A percentile compares a stretch with the other conserved stretches of the same genome.
Evolutionary conservation across 78 protist genomes (phyloP).

Genomic region (Chrysochromulina tobinii): DNA sequence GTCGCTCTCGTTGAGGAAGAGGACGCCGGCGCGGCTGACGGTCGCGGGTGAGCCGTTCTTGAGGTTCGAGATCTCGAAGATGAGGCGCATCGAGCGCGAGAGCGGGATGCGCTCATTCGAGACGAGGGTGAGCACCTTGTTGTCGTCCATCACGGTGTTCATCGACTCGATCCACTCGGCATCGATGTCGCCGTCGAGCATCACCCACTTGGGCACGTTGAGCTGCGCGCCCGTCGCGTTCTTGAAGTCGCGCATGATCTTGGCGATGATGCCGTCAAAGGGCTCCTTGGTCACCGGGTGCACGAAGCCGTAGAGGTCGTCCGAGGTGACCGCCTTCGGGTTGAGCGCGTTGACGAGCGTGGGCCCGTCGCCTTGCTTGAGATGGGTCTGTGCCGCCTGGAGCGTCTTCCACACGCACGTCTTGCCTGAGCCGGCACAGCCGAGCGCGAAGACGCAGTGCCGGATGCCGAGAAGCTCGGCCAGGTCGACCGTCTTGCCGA

Average conservation of each 20-base stretch:
- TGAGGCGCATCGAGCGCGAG: conserved; percentile 73
- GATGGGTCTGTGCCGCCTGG: conserved; percentile 2
- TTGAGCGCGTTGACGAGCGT: conserved; percentile 45
- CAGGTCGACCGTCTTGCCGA: conserved; percentile 57
- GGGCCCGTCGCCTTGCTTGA: conserved; percentile 5
- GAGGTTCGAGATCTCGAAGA: conserved; percentile 81
- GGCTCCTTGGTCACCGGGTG: conserved; percentile 71
- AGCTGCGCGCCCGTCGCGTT: too few relatives aligned
- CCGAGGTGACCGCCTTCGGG: conserved; percentile 81
- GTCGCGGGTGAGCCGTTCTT: conserved; percentile 87
- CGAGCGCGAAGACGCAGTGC: conserved; percentile 75
- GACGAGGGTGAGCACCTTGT: conserved; percentile 89
- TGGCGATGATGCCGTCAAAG: conserved; percentile 82
- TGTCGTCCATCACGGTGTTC: conserved; percentile 94
- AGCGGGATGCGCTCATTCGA: conserved; percentile 88
- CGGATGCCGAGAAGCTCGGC: conserved; percentile 55
- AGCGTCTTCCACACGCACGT: conserved; percentile 66
- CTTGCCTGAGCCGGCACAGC: conserved; percentile 79
- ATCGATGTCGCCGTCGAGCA: conserved; percentile 89
- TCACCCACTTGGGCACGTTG: conserved; percentile 68
- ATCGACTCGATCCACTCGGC: conserved; percentile 87
- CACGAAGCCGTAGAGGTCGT: conserved; percentile 84
- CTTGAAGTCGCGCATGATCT: conserved; percentile 70
- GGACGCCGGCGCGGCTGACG: conserved; percentile 89
- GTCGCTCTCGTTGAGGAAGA: conserved; percentile 79